Base-by-base conservation (phyloP, 495 filamentous ascomycete genomes). In the Terfezia claveryi region DNA sequence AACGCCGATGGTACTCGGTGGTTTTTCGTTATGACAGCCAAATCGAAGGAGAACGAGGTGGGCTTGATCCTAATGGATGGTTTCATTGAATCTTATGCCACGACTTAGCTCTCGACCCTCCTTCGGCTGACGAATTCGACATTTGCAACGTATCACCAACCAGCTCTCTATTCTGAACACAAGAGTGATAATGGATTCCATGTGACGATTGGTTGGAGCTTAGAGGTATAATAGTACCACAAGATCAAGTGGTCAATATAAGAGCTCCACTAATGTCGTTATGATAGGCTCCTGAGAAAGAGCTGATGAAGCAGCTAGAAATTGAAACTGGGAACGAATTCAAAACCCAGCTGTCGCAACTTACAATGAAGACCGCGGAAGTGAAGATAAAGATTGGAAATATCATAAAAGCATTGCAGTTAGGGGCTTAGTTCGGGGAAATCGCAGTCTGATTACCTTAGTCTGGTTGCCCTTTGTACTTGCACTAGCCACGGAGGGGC, bases 381-480 rank as follows among this genome's bases (percentile, higher is more conserved):
- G 62, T 85, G 56, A 92, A 89, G 70, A 77, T 71, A 17, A 91
- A 87, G 69, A 77, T 87, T 63, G 87, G 86, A 4, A 89, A 87
- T 59, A 67, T 74, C 16, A 75, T 88, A 37, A 55, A 66, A 52
- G 44, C 53, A 14, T 20, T 46, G 41, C 41, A 1, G 55, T n/a
- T 65, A 23, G 55, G 50, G 9, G 36, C 53, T 14, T 36, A 36
- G n/a, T 1, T 54, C 50, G 50, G 32, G 12, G 50, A 52, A 52
- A 20, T 20, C 20, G 20, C 20, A 20, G 20, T 20, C 20, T 20
- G 20, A 1, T 20, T 20, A 20, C 20, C 20, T 20, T 20, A 20
- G 20, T 20, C 20, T 20, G 20, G 20, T n/a, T n/a, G n/a, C n/a
- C n/a, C n/a, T n/a, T n/a, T n/a, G n/a, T n/a, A n/a, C n/a, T n/a